Evolutionary conservation across 1,284 basidiomycete genomes (phyloP).

Genomic region (Trametes pubescens): DNA sequence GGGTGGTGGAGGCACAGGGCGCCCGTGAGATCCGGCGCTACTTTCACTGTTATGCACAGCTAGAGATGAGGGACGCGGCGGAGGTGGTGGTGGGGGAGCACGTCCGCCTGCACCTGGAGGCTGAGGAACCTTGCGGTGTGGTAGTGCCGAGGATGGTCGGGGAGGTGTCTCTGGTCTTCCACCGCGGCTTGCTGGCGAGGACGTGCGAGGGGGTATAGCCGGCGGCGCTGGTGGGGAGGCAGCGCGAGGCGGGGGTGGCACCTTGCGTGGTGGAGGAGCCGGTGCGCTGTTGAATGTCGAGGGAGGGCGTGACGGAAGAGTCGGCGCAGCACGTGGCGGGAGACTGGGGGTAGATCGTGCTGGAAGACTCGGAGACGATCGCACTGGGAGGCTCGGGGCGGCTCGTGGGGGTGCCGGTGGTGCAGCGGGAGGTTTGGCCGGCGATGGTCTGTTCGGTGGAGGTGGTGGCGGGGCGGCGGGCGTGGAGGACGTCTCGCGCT

Average conservation of each 20-base stretch:
- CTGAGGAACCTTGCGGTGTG: conserved; percentile 47
- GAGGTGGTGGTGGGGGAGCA: conserved; percentile 44
- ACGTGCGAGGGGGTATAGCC: conserved; percentile 39
- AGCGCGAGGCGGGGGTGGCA: conserved; percentile 43
- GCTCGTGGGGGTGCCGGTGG: conserved; percentile 36
- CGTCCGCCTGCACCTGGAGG: conserved; percentile 41
- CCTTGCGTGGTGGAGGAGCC: conserved; percentile 46
- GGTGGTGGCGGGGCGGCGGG: conserved; percentile 44
- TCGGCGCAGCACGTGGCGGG: conserved; percentile 33
- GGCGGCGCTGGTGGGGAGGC: conserved; percentile 36
- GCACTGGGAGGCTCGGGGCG: conserved; percentile 33
- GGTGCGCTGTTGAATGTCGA: conserved; percentile 37
- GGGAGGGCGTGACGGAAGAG: conserved; percentile 32
- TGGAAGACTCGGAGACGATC: conserved; percentile 36
- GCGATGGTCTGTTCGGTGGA: conserved; percentile 43
- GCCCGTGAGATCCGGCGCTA: conserved; percentile 43
- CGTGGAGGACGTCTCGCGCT: conserved; percentile 45
- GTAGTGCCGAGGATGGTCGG: conserved; percentile 41
- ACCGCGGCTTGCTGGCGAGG: conserved; percentile 34
- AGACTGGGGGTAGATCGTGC: conserved; percentile 36
- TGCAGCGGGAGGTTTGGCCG: conserved; percentile 41
- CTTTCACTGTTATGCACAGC: conserved; percentile 34
- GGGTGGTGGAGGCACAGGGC: conserved; percentile 50
- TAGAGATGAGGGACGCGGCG: conserved; percentile 36
- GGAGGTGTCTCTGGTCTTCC: conserved; percentile 35